A percentile compares a stretch with the other conserved stretches of the same genome.
These are phyloP conservation scores for Dalbergia cultrata DNA, from an alignment of 306 rosid genomes.

Conservation along the genomic window DNA sequence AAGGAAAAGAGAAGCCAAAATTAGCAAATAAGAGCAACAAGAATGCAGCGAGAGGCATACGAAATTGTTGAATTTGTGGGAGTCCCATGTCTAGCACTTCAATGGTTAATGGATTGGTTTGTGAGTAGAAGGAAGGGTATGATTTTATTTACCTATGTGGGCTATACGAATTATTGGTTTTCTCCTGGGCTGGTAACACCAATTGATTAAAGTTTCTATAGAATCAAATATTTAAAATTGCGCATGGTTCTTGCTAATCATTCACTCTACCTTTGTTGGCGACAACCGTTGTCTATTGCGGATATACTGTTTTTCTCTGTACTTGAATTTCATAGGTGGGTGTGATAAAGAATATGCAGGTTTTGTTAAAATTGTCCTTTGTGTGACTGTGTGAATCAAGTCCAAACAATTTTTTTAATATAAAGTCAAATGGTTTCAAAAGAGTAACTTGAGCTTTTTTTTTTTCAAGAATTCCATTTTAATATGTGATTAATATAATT, in stretches of 20 bases:
- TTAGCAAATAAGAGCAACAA: slow-evolving; percentile 50
- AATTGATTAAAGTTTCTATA: slow-evolving; percentile 52
- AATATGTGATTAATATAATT: background rate
- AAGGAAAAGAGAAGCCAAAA: slow-evolving; percentile 50
- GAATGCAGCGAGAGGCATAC: slow-evolving; percentile 44
- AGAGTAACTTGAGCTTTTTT: background rate
- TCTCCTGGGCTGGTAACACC: slow-evolving; percentile 47
- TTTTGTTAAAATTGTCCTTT: slow-evolving; percentile 25
- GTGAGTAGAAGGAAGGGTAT: slow-evolving; percentile 31
- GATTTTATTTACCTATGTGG: slow-evolving; percentile 53
- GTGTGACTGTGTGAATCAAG: background rate
- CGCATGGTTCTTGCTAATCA: slow-evolving; percentile 61
- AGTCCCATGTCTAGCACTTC: slow-evolving; percentile 52
- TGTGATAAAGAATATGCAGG: background rate
- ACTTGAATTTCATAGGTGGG: slow-evolving; percentile 40
- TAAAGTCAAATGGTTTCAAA: background rate
- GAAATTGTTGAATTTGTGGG: slow-evolving; percentile 39
- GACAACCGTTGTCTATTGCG: slow-evolving; percentile 51
- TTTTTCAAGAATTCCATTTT: background rate
- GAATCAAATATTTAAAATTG: slow-evolving; percentile 45
- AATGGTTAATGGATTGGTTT: slow-evolving; percentile 29
- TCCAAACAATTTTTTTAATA: background rate
- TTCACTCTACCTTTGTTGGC: slow-evolving; percentile 54
- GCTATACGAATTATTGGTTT: slow-evolving; percentile 40
- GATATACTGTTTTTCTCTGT: slow-evolving; percentile 48